A percentile compares a stretch with the other conserved stretches of the same genome.
Conservation (phyloP, 1,139 yeast genomes). For the Nadsonia commutata region DNA sequence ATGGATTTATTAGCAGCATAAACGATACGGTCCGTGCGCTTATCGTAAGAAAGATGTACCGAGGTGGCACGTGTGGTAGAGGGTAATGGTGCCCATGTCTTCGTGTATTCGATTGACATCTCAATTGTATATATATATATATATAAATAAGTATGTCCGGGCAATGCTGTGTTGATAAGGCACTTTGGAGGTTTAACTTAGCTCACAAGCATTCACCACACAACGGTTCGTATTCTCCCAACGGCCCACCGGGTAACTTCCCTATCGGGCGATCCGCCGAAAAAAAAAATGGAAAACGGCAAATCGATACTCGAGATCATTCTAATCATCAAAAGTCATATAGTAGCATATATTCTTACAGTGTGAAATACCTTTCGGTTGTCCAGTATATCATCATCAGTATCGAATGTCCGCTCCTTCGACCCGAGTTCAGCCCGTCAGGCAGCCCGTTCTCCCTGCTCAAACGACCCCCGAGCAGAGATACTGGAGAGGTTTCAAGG, state of each 20-base stretch:
- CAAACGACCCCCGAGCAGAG: slow-evolving; percentile 89
- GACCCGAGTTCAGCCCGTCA: slow-evolving; percentile 51
- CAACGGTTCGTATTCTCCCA: neutral
- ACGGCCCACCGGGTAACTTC: neutral
- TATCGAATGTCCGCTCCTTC: slow-evolving; percentile 60
- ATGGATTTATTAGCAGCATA: slow-evolving; percentile 76
- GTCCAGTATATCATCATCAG: neutral
- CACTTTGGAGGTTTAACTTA: no score
- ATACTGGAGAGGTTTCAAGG: slow-evolving; percentile 74
- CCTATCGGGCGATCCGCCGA: neutral
- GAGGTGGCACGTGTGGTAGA: slow-evolving; percentile 55
- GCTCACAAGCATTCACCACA: neutral
- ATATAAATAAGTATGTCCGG: no score
- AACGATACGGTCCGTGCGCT: slow-evolving; percentile 50
- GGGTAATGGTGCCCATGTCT: slow-evolving; percentile 58
- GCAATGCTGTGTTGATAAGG: no score
- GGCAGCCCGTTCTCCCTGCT: slow-evolving; percentile 66
- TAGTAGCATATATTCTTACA: neutral
- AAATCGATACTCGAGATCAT: neutral
- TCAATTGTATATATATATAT: no score
- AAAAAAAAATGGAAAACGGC: neutral
- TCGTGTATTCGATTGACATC: slow-evolving; percentile 1
- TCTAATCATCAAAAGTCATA: neutral
- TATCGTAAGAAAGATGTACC: slow-evolving; percentile 62
- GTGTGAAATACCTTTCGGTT: neutral